Percentiles rank a stretch among this genome's conserved stretches.
Conservation (phyloP, 495 filamentous ascomycete genomes). For the Hyaloscypha hepaticicola region DNA sequence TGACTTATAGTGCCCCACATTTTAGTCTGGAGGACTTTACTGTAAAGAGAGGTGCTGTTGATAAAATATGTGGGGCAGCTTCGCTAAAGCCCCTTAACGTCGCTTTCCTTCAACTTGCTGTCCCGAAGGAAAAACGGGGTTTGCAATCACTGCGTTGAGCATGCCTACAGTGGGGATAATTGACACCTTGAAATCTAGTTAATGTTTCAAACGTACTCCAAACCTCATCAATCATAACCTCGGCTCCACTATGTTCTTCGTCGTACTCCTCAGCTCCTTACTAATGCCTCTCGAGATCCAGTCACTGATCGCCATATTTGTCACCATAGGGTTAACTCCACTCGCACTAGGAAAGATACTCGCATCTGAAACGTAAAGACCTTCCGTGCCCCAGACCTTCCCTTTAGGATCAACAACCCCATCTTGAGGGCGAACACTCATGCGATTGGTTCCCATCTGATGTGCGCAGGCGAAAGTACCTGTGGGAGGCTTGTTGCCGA, state of each 20-base stretch:
- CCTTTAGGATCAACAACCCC: constrained; percentile 77
- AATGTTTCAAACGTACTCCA: too few species aligned
- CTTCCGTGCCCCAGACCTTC: constrained; percentile 72
- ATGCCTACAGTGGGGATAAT: too few species aligned
- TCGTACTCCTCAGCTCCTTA: constrained; percentile 23
- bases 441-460: constrained; percentile 89
- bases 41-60: too few species aligned
- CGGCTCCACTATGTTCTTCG: neutral
- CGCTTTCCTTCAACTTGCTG: too few species aligned
- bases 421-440: constrained; percentile 58
- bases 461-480: constrained; percentile 61
- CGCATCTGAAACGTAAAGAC: constrained; percentile 79
- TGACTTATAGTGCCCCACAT: too few species aligned
- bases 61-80: too few species aligned
- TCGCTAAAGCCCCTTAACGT: too few species aligned
- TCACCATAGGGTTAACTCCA: constrained; percentile 94
- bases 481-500: constrained; percentile 50
- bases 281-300: constrained; percentile 29
- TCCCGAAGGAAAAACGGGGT: too few species aligned
- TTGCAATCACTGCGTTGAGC: too few species aligned
- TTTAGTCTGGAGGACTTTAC: too few species aligned
- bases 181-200: too few species aligned
- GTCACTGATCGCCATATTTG: constrained; percentile 73
- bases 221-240: constrained; percentile 12
- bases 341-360: constrained; percentile 88